Evolutionary conservation across 176 grass and related monocot species (phyloP), one percentile per base, ranked within the genome.

Genomic region (maize (Zea mays)): DNA sequence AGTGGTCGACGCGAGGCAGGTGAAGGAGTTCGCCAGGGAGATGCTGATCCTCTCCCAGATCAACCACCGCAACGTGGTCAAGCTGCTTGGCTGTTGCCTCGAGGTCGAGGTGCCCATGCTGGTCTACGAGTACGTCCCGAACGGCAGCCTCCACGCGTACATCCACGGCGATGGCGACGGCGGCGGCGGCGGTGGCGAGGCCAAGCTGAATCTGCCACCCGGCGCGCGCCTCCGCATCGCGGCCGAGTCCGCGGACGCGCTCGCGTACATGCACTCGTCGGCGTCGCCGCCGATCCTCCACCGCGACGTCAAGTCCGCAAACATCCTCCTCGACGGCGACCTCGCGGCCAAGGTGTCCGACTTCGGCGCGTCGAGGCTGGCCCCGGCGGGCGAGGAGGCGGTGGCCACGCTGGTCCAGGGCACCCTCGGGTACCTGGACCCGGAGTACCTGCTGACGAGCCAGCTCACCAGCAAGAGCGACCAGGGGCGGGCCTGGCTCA

Each of bases 221-320:
- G 70, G 39, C 10, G 47, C 35, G 21, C 64, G 85, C 4, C 79
- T 83, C 19, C 60, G 65, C 38, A 51, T 86, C 13, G 84, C 84
- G 7, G 71, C 55, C 0, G 71, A 86, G 15, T 33, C 77, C 0
- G 84, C 85, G 8, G 79, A 87, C 4, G 85, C 85, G 68, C 79
- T 87, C 0, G 79, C 78, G 12, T 83, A 87, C 38, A 70, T 83
- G 79, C 85, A 87, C 63, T 84, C 76, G 10, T 78, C 66, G 1
- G 83, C 83, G 15, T 78, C 83, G 34, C 87, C 73, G 13, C 87
- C 82, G 9, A 66, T 91, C 36, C 48, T 92, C 3, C 90, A 92
- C 68, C 79, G 86, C 36, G 86, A 88, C 73, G 90, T 92, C 62
- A 92, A 92, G 79, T 88, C 82, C 8, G 63, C 86, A 0, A 88